phyloP scores from a whole-genome alignment of 139 green algal genomes.

The Mychonastes homosphaera region DNA sequence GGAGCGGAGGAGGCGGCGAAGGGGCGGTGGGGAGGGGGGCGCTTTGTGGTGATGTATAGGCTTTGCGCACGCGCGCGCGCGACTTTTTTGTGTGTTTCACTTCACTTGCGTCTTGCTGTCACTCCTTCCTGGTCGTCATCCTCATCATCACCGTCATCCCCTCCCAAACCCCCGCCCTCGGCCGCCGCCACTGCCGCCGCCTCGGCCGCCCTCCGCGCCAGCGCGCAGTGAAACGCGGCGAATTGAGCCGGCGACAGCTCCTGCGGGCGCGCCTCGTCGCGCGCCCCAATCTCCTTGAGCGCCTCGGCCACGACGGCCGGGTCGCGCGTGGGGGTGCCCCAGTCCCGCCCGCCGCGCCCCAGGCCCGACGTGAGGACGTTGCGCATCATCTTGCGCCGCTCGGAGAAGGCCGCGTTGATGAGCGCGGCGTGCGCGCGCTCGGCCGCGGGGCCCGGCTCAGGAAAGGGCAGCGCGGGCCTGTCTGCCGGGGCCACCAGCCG shows the following conservation, averaged over 20 bases:
- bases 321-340: not conserved
- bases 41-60: no score
- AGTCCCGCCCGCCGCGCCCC: not conserved
- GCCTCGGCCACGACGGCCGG: constrained; percentile 28
- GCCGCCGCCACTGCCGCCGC: no score
- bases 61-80: no score
- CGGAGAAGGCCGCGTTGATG: constrained; percentile 43
- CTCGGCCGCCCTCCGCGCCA: no score
- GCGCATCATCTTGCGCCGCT: constrained; percentile 56
- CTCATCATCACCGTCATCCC: no score
- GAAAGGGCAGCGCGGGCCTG: constrained; percentile 14
- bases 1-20: no score
- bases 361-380: constrained; percentile 50
- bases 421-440: constrained; percentile 37
- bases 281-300: constrained; percentile 12
- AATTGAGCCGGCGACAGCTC: constrained; percentile 26
- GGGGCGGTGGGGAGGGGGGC: no score
- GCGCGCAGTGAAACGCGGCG: constrained; percentile 10
- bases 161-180: no score
- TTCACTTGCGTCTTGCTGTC: no score
- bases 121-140: no score
- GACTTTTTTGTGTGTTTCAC: no score
- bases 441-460: no score
- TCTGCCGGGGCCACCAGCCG: constrained; percentile 31
- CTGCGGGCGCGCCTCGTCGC: constrained; percentile 24